Evolutionary conservation across 2,329 filamentous ascomycete genomes (phyloP).

Genomic region (Epichloe festucae): DNA sequence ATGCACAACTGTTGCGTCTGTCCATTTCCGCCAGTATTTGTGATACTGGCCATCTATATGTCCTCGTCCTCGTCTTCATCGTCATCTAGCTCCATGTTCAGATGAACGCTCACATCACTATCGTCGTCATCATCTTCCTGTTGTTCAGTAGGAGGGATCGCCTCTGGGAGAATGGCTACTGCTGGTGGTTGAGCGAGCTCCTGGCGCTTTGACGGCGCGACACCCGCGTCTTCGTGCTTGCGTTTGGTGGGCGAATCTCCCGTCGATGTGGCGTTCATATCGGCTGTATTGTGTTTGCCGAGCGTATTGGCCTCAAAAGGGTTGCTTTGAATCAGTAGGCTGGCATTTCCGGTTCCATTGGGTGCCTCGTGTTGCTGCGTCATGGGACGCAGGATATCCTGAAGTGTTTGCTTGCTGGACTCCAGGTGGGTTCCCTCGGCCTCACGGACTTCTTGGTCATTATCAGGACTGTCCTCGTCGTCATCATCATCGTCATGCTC

Average conservation of each 20-base stretch:
- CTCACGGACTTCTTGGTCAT: constrained; percentile 9
- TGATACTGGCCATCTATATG: constrained; percentile 4
- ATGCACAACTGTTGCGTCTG: neutral
- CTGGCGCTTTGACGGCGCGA: constrained; percentile 26
- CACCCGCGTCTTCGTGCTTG: constrained; percentile 25
- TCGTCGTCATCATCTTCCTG: constrained; percentile 28
- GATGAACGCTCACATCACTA: constrained; percentile 41
- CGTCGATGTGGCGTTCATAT: constrained; percentile 6
- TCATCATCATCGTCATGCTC: constrained; percentile 24
- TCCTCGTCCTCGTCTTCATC: constrained; percentile 30
- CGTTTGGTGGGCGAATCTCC: constrained; percentile 22
- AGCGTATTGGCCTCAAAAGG: constrained; percentile 20
- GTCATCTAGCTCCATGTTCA: constrained; percentile 47
- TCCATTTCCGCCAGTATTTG: neutral
- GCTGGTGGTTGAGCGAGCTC: constrained; percentile 20
- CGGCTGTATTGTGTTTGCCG: neutral
- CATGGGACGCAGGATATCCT: constrained; percentile 9
- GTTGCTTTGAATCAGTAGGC: constrained; percentile 20
- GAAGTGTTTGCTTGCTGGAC: neutral
- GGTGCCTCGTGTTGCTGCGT: constrained; percentile 8
- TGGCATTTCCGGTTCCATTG: constrained; percentile 12
- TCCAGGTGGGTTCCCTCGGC: neutral
- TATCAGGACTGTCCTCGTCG: constrained; percentile 6
- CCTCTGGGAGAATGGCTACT: constrained; percentile 5
- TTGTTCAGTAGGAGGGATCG: constrained; percentile 10